These are phyloP conservation scores for Mortierella sp. DNA, from an alignment of 371 early-diverging fungal genomes.

Conservation along the genomic window DNA sequence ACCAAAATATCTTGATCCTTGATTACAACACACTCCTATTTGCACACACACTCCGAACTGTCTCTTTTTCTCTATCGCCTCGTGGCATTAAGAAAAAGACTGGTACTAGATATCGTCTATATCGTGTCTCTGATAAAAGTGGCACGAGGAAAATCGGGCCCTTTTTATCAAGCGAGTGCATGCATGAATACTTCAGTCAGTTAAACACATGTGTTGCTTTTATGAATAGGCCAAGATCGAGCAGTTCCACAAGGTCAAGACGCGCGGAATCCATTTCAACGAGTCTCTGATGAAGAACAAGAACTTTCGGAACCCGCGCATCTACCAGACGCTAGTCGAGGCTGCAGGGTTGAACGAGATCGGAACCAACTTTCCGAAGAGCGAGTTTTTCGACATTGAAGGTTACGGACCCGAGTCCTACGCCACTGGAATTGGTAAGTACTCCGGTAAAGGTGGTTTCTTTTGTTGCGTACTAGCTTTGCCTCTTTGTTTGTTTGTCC, in stretches of 20 bases:
- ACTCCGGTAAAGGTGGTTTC: not conserved
- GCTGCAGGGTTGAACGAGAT: conserved; percentile 76
- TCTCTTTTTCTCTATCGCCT: not conserved
- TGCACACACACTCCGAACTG: not conserved
- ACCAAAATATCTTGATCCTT: not conserved
- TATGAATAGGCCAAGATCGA: conserved; percentile 68
- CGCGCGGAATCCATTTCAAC: conserved; percentile 76
- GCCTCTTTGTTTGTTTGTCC: not conserved
- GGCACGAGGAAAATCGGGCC: not conserved
- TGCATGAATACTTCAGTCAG: not conserved
- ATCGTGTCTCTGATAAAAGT: not conserved
- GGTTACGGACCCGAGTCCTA: conserved; percentile 66
- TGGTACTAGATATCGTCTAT: not conserved
- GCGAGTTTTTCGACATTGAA: conserved; percentile 70
- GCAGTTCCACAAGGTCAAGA: conserved; percentile 70
- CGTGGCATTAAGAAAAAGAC: not conserved
- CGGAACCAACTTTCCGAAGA: conserved; percentile 71
- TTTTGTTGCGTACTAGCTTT: not conserved
- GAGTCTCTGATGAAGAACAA: conserved; percentile 75
- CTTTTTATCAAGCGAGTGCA: not conserved
- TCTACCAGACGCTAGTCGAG: conserved; percentile 80
- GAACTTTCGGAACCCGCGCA: conserved; percentile 83
- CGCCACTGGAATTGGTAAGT: conserved; percentile 67
- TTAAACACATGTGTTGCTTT: not conserved
- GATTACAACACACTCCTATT: not conserved